A percentile compares a stretch with the other conserved stretches of the same genome.
Conservation (phyloP, 176 grass and related monocot species). For the Saccharum officinarum region DNA sequence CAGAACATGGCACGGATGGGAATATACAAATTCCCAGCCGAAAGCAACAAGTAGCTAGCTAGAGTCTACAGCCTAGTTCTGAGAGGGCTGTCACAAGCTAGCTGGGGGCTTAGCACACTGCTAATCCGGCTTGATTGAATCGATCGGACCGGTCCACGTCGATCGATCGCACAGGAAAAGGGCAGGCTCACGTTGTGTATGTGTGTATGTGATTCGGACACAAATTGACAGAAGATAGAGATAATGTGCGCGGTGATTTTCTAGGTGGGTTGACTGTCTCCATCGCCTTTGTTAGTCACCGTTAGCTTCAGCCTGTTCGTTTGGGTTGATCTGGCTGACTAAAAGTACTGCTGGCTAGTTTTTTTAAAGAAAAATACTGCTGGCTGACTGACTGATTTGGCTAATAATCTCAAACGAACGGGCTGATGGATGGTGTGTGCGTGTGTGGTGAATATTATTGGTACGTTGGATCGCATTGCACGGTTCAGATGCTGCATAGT, state of each 20-base stretch:
- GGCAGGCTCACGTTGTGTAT: background rate
- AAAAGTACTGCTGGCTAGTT: too few relatives aligned
- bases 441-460: too few relatives aligned
- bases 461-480: too few relatives aligned
- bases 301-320: too few relatives aligned
- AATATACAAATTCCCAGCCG: constrained; percentile 32
- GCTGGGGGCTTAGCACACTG: constrained; percentile 15
- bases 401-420: too few relatives aligned
- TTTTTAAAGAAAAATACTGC: too few relatives aligned
- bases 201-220: background rate
- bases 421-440: too few relatives aligned
- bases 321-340: too few relatives aligned
- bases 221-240: background rate
- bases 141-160: background rate
- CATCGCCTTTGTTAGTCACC: background rate
- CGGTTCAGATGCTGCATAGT: too few relatives aligned
- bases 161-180: background rate
- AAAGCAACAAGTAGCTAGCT: constrained; percentile 11
- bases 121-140: constrained; percentile 28
- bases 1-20: background rate
- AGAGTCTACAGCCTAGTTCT: background rate
- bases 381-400: too few relatives aligned
- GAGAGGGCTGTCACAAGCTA: background rate
- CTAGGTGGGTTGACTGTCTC: background rate
- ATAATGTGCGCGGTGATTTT: background rate